Conservation (phyloP, 441 rosid species). For the Adansonia madagascariensis region DNA sequence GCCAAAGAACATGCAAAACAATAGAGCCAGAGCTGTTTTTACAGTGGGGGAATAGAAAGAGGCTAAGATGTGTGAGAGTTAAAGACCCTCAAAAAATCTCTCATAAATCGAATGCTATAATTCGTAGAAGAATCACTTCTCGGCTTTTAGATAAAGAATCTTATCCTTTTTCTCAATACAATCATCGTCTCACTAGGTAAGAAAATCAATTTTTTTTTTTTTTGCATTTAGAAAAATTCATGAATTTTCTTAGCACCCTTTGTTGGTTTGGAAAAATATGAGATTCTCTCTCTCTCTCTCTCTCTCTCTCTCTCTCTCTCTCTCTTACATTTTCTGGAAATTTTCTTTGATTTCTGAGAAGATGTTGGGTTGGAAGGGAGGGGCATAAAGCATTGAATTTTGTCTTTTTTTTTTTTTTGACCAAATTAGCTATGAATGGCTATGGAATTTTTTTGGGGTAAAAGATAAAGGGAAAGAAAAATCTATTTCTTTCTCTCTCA, state of each 20-base stretch:
- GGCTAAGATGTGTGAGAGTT: slow-evolving; percentile 74
- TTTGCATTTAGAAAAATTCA: no score
- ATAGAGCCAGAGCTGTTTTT: slow-evolving; percentile 61
- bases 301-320: not conserved
- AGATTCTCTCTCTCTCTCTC: not conserved
- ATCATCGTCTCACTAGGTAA: slow-evolving; percentile 63
- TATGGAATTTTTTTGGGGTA: not conserved
- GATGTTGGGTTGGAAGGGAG: not conserved
- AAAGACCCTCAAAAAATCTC: slow-evolving; percentile 57
- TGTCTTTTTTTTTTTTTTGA: not conserved
- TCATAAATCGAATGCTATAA: slow-evolving; percentile 49
- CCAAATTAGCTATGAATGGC: not conserved
- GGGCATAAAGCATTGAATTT: not conserved
- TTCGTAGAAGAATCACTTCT: slow-evolving; percentile 52
- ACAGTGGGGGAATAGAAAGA: slow-evolving; percentile 80
- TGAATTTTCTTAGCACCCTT: not conserved
- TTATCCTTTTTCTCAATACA: slow-evolving; percentile 48
- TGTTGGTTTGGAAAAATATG: not conserved
- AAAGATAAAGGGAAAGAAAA: no score
- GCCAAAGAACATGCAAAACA: slow-evolving; percentile 47
- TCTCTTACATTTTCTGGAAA: not conserved
- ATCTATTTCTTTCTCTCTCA: not conserved
- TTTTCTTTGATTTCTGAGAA: not conserved
- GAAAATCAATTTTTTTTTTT: not conserved
- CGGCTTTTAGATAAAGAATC: slow-evolving; percentile 50